Evolutionary conservation across 164 flowering plant genomes (phyloP), one percentile per base, ranked within the genome.

Genomic region (Kingdonia uniflora): DNA sequence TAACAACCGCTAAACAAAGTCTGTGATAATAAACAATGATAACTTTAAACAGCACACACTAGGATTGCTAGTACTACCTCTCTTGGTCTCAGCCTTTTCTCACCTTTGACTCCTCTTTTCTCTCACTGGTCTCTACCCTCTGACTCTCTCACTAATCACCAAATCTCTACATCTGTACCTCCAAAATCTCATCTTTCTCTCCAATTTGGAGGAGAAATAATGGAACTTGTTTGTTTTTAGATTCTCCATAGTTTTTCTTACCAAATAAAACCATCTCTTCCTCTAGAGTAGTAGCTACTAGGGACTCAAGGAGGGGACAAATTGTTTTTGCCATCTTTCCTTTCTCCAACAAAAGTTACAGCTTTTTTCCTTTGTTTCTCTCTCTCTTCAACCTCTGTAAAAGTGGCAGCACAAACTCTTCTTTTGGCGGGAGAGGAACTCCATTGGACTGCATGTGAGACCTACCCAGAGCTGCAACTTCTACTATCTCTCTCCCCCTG

Each of bases 31-130:
- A n/a, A n/a, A n/a, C n/a, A n/a, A n/a, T n/a, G n/a, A n/a, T n/a
- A n/a, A n/a, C n/a, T n/a, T n/a, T n/a, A n/a, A n/a, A n/a, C n/a
- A n/a, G n/a, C n/a, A n/a, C n/a, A n/a, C n/a, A n/a, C n/a, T n/a
- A n/a, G n/a, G n/a, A n/a, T n/a, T n/a, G n/a, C n/a, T n/a, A n/a
- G n/a, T n/a, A n/a, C n/a, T n/a, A n/a, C n/a, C n/a, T n/a, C n/a
- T n/a, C n/a, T n/a, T n/a, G n/a, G n/a, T n/a, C n/a, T n/a, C n/a
- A 29, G 35, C 35, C 19, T 38, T 39, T 37, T 26, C 37, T 17
- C 49, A 51, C 51, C 42, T 59, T 59, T 59, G 63, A 59, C 56
- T 59, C 63, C 50, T 51, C 56, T 51, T 59, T 52, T 59, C 56
- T 59, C 51, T 35, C 55, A 48, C 54, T 56, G 38, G 35, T 54